These are phyloP conservation scores for Rosa lucieae DNA, from an alignment of 306 rosid species.

Conservation along the genomic window DNA sequence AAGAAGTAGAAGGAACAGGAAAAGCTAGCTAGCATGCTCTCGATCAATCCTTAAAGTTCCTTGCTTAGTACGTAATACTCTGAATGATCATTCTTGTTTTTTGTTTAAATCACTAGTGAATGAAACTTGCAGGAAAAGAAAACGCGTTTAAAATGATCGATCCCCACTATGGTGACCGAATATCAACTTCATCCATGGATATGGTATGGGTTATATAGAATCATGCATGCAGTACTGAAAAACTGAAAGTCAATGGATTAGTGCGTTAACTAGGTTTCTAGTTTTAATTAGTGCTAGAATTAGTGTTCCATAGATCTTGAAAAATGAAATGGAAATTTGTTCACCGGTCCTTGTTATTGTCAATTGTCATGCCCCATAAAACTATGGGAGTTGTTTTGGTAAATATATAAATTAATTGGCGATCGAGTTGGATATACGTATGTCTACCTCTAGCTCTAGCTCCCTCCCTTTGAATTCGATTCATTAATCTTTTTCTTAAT, in stretches of 20 bases:
- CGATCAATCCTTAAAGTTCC: conserved; percentile 11
- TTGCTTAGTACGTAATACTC: conserved; percentile 10
- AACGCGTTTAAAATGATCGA: not conserved
- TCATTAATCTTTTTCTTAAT: not conserved
- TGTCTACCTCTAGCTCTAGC: not conserved
- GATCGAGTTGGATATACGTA: not conserved
- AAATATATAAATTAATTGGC: not conserved
- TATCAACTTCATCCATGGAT: not conserved
- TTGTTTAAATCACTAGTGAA: not conserved
- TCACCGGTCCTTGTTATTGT: not conserved
- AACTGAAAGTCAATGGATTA: not conserved
- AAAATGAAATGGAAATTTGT: not conserved
- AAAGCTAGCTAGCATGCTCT: conserved; percentile 2
- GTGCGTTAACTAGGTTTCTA: not conserved
- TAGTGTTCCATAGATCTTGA: not conserved
- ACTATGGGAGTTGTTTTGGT: not conserved
- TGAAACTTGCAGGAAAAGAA: conserved; percentile 2
- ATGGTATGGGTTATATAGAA: not conserved
- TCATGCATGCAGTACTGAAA: not conserved
- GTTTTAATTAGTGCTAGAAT: not conserved
- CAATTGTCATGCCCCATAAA: not conserved
- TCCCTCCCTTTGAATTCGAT: not conserved
- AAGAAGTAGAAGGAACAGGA: not conserved
- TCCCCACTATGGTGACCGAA: conserved; percentile 9
- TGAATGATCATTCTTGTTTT: not conserved